Evolutionary conservation across 2,329 filamentous ascomycete species (phyloP), one percentile per base, ranked within the genome.

Genomic region (Chaetomiaceae sp.): DNA sequence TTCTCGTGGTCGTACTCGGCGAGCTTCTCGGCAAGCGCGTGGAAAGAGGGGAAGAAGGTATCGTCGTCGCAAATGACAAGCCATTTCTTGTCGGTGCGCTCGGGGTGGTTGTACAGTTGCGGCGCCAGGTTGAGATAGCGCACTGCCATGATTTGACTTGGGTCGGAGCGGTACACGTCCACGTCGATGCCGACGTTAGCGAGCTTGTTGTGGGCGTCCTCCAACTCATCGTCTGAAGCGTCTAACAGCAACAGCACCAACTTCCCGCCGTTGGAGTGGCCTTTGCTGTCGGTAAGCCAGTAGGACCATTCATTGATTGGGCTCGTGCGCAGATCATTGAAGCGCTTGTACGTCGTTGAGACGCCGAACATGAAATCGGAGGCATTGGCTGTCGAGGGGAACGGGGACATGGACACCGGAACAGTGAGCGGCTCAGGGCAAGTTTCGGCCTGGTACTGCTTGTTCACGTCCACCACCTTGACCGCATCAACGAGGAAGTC

Each of bases 11-110:
- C 75, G 56, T 74, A 78, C 4, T 68, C 62, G n/a, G 62, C 64
- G 34, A 83, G 67, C 38, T 68, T 73, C 30, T 75, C 65, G 3
- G 74, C 66, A 11, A 83, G 63, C 10, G 64, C 70, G 43, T 78
- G 66, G 60, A 81, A 78, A 47, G 73, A 79, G 5, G 75, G 72
- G 66, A 83, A 83, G 59, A 81, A 83, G 3, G 79, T 83, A 52
- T 83, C 79, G 54, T 83, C 79, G 53, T 83, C 79, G 58, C 79
- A 81, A 12, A 76, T 71, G 12, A 79, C 77, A 1, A 78, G 68
- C 79, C 79, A 83, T 54, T 76, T 78, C 61, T 73, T 76, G 24
- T 59, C 59, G 38, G 8, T 4, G 5, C 73, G 66, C 2, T 72
- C 71, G 2, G 65, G 66, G 53, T 79, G 74, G 42, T 71, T 70